phyloP scores from a whole-genome alignment of 345 rosid genomes.

The Microthlaspi erraticum region DNA sequence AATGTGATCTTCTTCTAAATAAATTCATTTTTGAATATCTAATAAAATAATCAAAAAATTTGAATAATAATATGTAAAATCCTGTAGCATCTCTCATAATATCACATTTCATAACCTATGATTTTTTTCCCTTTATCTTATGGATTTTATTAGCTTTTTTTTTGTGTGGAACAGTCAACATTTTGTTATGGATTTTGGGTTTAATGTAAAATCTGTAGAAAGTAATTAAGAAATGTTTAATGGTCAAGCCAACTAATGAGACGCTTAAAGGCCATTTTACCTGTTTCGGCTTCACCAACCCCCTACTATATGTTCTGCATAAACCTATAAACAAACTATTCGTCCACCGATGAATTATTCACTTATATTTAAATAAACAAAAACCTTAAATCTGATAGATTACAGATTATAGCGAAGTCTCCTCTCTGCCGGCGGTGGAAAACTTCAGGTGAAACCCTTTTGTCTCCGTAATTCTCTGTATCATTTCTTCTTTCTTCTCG shows the following conservation, averaged over 20 bases:
- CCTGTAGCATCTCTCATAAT: too few relatives aligned
- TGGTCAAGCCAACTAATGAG: slow-evolving; percentile 15
- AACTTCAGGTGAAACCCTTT: slow-evolving; percentile 30
- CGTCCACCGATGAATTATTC: slow-evolving; percentile 14
- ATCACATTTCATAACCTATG: too few relatives aligned
- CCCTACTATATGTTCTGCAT: slow-evolving; percentile 12
- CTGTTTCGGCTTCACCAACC: slow-evolving; percentile 35
- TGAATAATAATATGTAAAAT: too few relatives aligned
- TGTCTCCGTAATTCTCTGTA: background rate
- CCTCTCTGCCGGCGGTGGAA: slow-evolving; percentile 19
- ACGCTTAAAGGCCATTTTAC: slow-evolving; percentile 17
- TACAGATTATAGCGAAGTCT: background rate
- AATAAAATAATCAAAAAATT: too few relatives aligned
- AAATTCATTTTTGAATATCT: too few relatives aligned
- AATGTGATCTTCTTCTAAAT: too few relatives aligned
- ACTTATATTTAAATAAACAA: background rate
- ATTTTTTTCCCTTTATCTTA: too few relatives aligned
- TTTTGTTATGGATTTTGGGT: background rate
- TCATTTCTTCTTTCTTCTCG: background rate
- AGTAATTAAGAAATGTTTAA: background rate
- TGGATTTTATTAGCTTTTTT: too few relatives aligned
- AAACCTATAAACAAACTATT: too few relatives aligned
- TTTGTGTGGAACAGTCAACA: background rate
- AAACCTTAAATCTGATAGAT: slow-evolving; percentile 14
- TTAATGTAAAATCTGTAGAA: too few relatives aligned